These are phyloP conservation scores for Sporisorium reilianum DNA, from an alignment of 1,284 basidiomycete species.

Conservation along the genomic window DNA sequence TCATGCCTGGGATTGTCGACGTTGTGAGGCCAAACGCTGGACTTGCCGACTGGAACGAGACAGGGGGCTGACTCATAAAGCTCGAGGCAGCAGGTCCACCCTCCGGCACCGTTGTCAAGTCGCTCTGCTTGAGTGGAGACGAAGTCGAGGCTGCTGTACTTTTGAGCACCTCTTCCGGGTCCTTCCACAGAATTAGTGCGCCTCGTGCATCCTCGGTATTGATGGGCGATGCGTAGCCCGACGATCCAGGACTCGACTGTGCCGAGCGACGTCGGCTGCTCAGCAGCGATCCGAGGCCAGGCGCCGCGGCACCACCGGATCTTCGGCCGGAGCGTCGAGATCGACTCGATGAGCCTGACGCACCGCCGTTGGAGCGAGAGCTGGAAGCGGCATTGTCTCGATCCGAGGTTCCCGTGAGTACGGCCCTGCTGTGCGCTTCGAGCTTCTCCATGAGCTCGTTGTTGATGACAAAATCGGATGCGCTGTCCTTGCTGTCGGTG, in stretches of 20 bases:
- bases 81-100: conserved; percentile 3
- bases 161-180: conserved; percentile 45
- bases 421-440: conserved; percentile 47
- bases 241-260: conserved; percentile 43
- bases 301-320: conserved; percentile 16
- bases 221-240: conserved; percentile 48
- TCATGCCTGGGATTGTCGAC: conserved; percentile 25
- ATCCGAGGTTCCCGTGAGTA: conserved; percentile 48
- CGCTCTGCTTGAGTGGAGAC: conserved; percentile 28
- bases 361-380: conserved; percentile 19
- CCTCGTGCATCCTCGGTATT: conserved; percentile 40
- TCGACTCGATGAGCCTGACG: conserved; percentile 4
- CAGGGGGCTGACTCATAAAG: conserved; percentile 40
- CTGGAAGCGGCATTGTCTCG: conserved; percentile 38
- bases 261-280: conserved; percentile 34
- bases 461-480: conserved; percentile 49
- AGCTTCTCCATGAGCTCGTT: conserved; percentile 60
- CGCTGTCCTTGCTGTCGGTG: conserved; percentile 23
- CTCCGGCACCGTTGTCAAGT: conserved; percentile 15
- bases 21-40: background rate
- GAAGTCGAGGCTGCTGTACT: conserved; percentile 13
- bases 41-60: conserved; percentile 33
- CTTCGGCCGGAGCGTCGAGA: conserved; percentile 33
- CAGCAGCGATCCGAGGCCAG: conserved; percentile 31
- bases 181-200: conserved; percentile 47